Base-by-base conservation (phyloP, 2,329 filamentous ascomycete genomes). In the Beauveria rudraprayagi region DNA sequence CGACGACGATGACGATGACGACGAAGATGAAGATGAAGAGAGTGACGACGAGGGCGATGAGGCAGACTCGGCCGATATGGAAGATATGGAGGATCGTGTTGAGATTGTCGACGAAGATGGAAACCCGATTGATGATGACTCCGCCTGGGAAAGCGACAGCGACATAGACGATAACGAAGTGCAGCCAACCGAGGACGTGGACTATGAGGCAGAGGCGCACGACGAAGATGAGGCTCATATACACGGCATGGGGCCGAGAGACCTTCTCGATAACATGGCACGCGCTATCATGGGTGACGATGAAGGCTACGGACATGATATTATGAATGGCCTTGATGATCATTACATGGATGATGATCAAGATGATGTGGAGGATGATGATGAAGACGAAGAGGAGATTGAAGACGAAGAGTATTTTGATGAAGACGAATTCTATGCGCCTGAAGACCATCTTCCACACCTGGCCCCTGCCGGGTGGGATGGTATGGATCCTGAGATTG, bases 361-460 rank as follows among this genome's bases (percentile, higher is more conserved):
- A 63, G 86, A 89, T 60, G 88, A 89, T 63, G 85, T 80, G 62
- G 73, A 79, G 56, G 78, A 79, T 46, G 81, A 83, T 6, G 82
- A 84, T 5, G 90, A 91, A 52, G 87, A 89, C 19, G 88, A 89
- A 46, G 86, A 87, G 48, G 84, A 87, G 24, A 82, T 89, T 66
- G 86, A 87, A 50, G 88, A 91, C 56, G 83, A 85, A 22, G 82
- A 86, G 60, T 85, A 85, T 67, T 77, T 83, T 62, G 86, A 84
- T 63, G 83, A 85, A 63, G 82, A 83, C 26, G 80, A 80, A 37
- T 84, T 56, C 11, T 60, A 82, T 71, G 78, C 81, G 62, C 76
- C 82, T 48, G 63, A 73, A 26, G 79, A 81, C 58, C 79, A 80
- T 34, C 70, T 73, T 51, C 73, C 77, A 17, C 73, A 76, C 55